phyloP scores from a whole-genome alignment of 305 asterid genomes.

The Fraxinus nigra region DNA sequence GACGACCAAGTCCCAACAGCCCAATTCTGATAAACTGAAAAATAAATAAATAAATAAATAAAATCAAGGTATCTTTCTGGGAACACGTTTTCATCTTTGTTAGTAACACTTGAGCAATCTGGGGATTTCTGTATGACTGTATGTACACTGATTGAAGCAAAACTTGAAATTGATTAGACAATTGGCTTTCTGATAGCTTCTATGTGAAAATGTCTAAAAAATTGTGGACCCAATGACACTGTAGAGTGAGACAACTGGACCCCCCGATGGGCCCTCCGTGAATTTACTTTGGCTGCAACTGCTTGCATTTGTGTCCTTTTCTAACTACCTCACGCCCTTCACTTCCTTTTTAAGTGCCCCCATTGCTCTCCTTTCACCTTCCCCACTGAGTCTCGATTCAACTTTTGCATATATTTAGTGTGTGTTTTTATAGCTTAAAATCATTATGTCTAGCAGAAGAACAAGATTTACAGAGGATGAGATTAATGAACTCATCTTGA shows the following conservation, averaged over 20 bases:
- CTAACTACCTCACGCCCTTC: constrained; percentile 21
- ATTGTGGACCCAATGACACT: constrained; percentile 25
- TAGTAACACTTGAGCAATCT: not conserved
- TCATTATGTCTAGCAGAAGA: constrained; percentile 45
- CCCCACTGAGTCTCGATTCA: not conserved
- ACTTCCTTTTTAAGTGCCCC: constrained; percentile 35
- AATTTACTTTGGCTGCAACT: constrained; percentile 20
- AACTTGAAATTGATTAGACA: constrained; percentile 3
- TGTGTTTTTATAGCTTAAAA: not conserved
- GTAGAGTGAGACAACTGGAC: constrained; percentile 23
- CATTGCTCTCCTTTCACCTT: constrained; percentile 14
- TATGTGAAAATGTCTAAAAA: constrained; percentile 15
- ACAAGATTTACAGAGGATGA: constrained; percentile 43
- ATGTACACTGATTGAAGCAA: constrained; percentile 14
- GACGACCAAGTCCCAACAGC: constrained; percentile 2
- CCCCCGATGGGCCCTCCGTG: constrained; percentile 15
- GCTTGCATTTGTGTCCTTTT: constrained; percentile 13
- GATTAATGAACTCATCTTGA: constrained; percentile 46
- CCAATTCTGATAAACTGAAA: constrained; percentile 15
- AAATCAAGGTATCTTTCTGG: constrained; percentile 32
- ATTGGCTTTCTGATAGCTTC: not conserved
- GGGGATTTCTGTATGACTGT: not conserved
- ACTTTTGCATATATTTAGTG: not conserved
- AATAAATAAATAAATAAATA: not conserved
- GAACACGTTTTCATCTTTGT: constrained; percentile 20